Evolutionary conservation across 768 basidiomycete genomes (phyloP).

Genomic region (Rhizopogon vesiculosus): DNA sequence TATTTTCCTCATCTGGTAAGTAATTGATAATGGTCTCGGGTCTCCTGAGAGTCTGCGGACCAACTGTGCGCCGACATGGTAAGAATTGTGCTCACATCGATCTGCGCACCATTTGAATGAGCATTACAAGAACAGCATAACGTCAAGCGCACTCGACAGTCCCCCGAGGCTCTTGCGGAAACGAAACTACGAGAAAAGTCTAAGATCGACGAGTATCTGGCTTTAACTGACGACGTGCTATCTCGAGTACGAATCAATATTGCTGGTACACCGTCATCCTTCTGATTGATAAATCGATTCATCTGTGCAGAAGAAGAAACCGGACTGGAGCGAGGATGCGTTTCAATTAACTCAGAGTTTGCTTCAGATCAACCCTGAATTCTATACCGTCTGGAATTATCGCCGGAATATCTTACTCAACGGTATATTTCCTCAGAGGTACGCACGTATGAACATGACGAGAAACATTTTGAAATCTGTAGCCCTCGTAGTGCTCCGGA

Average conservation of each 20-base stretch:
- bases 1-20: neutral
- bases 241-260: conserved; percentile 44
- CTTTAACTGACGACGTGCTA: conserved; percentile 59
- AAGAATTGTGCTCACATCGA: conserved; percentile 6
- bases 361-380: conserved; percentile 87
- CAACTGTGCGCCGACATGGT: conserved; percentile 15
- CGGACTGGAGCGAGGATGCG: conserved; percentile 70
- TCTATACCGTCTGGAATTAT: conserved; percentile 97
- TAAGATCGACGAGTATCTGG: conserved; percentile 73
- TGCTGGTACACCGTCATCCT: neutral
- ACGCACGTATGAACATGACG: conserved; percentile 8
- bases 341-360: conserved; percentile 73
- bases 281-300: conserved; percentile 5
- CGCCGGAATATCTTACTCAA: conserved; percentile 72
- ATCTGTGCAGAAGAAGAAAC: conserved; percentile 53
- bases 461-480: conserved; percentile 6
- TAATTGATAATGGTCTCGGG: no score
- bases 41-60: neutral
- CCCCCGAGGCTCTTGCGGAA: conserved; percentile 57
- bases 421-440: conserved; percentile 70
- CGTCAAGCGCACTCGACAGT: conserved; percentile 58
- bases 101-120: neutral
- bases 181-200: conserved; percentile 65
- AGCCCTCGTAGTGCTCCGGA: conserved; percentile 45
- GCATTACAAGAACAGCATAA: conserved; percentile 46